These are phyloP conservation scores for Mycosphaerella arachidis DNA, from an alignment of 2,329 filamentous ascomycete genomes.

Conservation along the genomic window DNA sequence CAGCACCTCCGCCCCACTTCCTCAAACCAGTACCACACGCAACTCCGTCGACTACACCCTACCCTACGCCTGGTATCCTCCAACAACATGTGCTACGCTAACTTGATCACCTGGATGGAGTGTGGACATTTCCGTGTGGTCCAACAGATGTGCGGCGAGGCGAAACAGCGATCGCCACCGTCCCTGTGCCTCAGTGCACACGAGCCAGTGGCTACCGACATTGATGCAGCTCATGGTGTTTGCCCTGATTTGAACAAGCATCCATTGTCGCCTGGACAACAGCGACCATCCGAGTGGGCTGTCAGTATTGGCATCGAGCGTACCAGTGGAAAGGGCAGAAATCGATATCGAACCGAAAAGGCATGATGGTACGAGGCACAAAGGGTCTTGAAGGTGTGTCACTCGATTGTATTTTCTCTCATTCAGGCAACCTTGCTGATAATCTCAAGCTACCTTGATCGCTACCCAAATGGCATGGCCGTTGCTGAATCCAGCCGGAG, in stretches of 20 bases:
- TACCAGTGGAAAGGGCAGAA: background rate
- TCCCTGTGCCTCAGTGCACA: constrained; percentile 13
- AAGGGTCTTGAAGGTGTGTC: background rate
- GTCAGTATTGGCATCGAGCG: background rate
- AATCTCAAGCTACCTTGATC: background rate
- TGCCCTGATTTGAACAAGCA: constrained; percentile 14
- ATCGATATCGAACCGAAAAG: background rate
- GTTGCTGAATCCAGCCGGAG: background rate
- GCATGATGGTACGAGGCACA: background rate
- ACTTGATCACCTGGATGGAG: constrained; percentile 15
- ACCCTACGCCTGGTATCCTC: background rate
- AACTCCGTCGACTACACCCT: background rate
- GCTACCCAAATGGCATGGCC: background rate
- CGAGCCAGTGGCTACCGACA: constrained; percentile 18
- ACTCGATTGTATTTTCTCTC: background rate
- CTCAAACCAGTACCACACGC: background rate
- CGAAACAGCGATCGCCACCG: constrained; percentile 5
- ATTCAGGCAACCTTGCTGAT: background rate
- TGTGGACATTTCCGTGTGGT: constrained; percentile 17
- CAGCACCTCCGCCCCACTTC: background rate
- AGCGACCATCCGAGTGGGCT: background rate
- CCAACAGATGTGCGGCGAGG: constrained; percentile 12
- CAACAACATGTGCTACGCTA: constrained; percentile 17
- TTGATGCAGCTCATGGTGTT: constrained; percentile 5
- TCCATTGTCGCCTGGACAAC: constrained; percentile 1